Base-by-base conservation (phyloP, 2,329 filamentous ascomycete species). In the Teratosphaeria nubilosa region DNA sequence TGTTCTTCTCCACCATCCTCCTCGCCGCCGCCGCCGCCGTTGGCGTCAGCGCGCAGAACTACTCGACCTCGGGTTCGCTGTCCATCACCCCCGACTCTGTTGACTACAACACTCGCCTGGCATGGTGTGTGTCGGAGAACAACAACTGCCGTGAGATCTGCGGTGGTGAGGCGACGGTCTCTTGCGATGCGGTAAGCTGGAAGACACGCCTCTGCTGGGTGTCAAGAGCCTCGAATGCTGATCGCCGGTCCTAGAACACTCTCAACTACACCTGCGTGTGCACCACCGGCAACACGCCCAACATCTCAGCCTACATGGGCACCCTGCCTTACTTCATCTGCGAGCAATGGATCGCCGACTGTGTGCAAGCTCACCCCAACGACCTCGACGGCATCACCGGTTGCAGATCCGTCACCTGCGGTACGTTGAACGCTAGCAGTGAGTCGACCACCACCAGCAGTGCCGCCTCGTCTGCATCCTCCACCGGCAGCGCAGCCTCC, bases 291-390 rank as follows among this genome's bases (percentile, higher is more conserved):
- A 78, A 76, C 50, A 69, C 70, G 7, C 82, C 82, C 64, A 78
- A 84, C 67, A 77, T 85, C 65, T 70, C 74, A 60, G 73, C 76
- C 64, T 87, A 85, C 73, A 65, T 72, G 56, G 74, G 81, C 71
- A 83, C 82, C 25, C 74, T 87, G 54, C 83, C 83, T 50, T 82
- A 76, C 72, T 84, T 76, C 71, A 77, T 83, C 70, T 87, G 84
- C 75, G 68, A 78, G 66, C 73, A 72, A 62, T 80, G 77, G 73
- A 82, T 72, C 67, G 64, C 61, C 45, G 62, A 71, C 58, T 79
- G 77, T 65, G 70, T 75, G 59, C 62, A 61, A 48, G 69, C 66
- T 57, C 72, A 75, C 65, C 72, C 72, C 53, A 64, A 71, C 60
- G 71, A 77, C 60, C 62, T 68, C 45, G 65, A 65, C 16, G 69